A percentile compares a stretch with the other conserved stretches of the same genome.
These are phyloP conservation scores for Lupinus albus DNA, from an alignment of 306 rosid genomes.

Conservation along the genomic window DNA sequence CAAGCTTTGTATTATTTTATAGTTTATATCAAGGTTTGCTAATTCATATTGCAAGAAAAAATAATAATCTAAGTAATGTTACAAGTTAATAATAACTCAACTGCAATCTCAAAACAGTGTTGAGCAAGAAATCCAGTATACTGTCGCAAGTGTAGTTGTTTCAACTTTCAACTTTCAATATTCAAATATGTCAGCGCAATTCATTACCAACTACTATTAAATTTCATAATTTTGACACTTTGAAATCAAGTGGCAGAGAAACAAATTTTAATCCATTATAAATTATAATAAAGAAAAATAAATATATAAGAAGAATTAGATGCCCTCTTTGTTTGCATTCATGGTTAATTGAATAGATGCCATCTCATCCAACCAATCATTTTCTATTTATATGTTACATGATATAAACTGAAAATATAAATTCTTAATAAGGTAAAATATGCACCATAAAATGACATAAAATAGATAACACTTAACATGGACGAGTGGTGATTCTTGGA, in stretches of 20 bases:
- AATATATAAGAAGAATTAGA: neutral
- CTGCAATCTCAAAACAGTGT: neutral
- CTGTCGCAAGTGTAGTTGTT: no score
- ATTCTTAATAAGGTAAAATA: no score
- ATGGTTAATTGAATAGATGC: neutral
- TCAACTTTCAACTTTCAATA: neutral
- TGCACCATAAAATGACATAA: no score
- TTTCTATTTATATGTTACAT: no score
- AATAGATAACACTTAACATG: neutral
- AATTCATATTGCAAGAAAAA: neutral
- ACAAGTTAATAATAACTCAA: neutral
- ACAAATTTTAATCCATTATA: neutral
- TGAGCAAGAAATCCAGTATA: neutral
- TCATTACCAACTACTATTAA: neutral
- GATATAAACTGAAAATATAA: no score
- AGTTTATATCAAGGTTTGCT: neutral
- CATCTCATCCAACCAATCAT: neutral
- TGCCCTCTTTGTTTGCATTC: neutral
- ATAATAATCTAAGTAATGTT: neutral
- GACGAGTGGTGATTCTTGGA: slow-evolving; percentile 15
- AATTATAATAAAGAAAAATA: neutral
- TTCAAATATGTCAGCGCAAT: neutral
- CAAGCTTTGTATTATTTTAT: no score
- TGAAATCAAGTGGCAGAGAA: neutral
- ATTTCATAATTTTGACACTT: neutral